Evolutionary conservation across 139 green algal species (phyloP).

Genomic region (Protoeuglena noctilucae): DNA sequence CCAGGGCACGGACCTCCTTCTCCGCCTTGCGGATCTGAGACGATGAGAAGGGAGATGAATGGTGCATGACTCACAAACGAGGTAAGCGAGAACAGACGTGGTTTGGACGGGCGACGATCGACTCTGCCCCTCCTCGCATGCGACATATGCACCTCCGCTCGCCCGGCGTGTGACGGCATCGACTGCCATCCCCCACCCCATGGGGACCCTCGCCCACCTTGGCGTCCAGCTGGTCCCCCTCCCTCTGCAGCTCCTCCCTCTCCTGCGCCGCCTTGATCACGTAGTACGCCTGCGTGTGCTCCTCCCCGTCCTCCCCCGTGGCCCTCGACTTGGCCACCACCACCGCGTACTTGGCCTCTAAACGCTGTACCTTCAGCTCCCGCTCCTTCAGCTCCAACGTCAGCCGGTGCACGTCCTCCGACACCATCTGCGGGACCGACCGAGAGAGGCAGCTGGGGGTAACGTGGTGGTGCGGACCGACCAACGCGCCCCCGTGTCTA

Average conservation of each 20-base stretch:
- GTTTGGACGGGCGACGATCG: neutral
- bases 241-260: slow-evolving; percentile 54
- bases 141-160: neutral
- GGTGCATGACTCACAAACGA: neutral
- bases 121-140: slow-evolving; percentile 14
- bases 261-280: slow-evolving; percentile 76
- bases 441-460: too few relatives aligned
- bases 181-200: neutral
- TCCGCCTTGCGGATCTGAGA: slow-evolving; percentile 8
- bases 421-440: too few relatives aligned
- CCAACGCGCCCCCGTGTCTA: too few relatives aligned
- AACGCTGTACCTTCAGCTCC: slow-evolving; percentile 11
- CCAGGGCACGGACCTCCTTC: slow-evolving; percentile 40
- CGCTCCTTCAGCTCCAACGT: slow-evolving; percentile 61
- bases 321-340: slow-evolving; percentile 26
- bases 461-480: too few relatives aligned
- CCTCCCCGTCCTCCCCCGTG: slow-evolving; percentile 15
- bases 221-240: slow-evolving; percentile 38
- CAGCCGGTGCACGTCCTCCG: slow-evolving; percentile 58
- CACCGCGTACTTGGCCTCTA: slow-evolving; percentile 55
- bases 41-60: neutral
- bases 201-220: slow-evolving; percentile 24
- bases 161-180: neutral
- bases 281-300: slow-evolving; percentile 59
- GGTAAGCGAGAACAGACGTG: neutral